Conservation (phyloP, 495 filamentous ascomycete genomes). For the Bryoglossum gracile region DNA sequence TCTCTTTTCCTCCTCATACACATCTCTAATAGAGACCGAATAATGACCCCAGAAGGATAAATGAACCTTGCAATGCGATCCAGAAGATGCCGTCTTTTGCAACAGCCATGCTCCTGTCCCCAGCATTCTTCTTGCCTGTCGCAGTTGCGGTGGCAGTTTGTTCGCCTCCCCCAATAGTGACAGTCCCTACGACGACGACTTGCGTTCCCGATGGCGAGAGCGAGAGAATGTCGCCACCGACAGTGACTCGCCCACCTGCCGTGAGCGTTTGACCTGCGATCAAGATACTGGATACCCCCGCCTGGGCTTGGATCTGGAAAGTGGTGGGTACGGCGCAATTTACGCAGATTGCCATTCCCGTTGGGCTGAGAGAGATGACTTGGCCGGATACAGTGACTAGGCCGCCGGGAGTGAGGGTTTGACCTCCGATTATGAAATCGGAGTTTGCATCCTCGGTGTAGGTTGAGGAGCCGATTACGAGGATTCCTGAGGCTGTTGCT, state of each 20-base stretch:
- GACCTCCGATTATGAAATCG: conserved; percentile 11
- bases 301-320: background rate
- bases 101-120: too few relatives aligned
- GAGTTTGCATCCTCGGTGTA: conserved; percentile 10
- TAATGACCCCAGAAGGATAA: too few relatives aligned
- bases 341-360: conserved; percentile 2
- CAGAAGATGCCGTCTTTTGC: conserved; percentile 15
- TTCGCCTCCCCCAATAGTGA: conserved; percentile 14
- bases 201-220: conserved; percentile 16
- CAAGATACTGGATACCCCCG: conserved; percentile 1
- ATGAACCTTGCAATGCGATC: too few relatives aligned
- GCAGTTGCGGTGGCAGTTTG: conserved; percentile 8
- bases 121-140: conserved; percentile 5
- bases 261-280: conserved; percentile 24
- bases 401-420: conserved; percentile 14
- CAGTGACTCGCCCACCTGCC: conserved; percentile 19
- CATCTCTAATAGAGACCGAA: too few relatives aligned
- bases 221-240: conserved; percentile 18
- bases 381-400: conserved; percentile 8
- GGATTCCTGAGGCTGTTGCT: background rate
- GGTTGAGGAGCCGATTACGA: conserved; percentile 11
- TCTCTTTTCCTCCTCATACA: too few relatives aligned
- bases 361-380: conserved; percentile 10
- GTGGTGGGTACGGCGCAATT: conserved; percentile 1
- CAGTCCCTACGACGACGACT: conserved; percentile 16